phyloP scores from a whole-genome alignment of 306 rosid species.

The Datisca glomerata region DNA sequence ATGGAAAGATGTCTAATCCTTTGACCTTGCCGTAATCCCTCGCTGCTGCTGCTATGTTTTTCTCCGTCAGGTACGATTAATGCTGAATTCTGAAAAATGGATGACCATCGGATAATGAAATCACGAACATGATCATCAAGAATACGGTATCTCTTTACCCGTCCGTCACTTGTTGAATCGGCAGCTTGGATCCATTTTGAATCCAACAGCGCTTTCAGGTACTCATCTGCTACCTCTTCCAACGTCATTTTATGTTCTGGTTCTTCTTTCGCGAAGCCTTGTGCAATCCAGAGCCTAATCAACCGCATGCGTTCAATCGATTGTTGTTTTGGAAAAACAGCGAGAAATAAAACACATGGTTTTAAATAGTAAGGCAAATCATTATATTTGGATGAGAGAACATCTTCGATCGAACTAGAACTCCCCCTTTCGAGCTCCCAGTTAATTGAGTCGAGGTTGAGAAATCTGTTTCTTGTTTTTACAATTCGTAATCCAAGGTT shows the following conservation, averaged over 20 bases:
- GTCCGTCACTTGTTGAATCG: not conserved
- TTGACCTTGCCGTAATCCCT: no score
- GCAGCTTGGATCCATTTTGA: not conserved
- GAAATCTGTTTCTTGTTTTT: no score
- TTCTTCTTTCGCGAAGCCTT: not conserved
- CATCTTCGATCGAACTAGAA: no score
- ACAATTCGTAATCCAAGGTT: no score
- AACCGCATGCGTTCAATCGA: not conserved
- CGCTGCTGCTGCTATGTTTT: no score
- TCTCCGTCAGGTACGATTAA: no score
- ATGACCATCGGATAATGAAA: no score
- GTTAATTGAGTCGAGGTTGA: no score
- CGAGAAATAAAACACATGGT: not conserved
- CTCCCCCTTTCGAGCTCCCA: no score
- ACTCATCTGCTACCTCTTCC: not conserved
- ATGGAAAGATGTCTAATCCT: no score
- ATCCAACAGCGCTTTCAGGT: not conserved
- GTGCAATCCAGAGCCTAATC: not conserved
- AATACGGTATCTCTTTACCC: not conserved
- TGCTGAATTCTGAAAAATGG: no score
- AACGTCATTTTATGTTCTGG: not conserved
- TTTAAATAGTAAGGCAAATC: not conserved
- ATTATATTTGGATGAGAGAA: not conserved
- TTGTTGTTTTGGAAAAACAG: not conserved
- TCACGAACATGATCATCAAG: no score